Percentiles rank a stretch among this genome's conserved stretches.
Evolutionary conservation across 164 flowering plant genomes (phyloP).

Genomic region (Dillenia suffruticosa): DNA sequence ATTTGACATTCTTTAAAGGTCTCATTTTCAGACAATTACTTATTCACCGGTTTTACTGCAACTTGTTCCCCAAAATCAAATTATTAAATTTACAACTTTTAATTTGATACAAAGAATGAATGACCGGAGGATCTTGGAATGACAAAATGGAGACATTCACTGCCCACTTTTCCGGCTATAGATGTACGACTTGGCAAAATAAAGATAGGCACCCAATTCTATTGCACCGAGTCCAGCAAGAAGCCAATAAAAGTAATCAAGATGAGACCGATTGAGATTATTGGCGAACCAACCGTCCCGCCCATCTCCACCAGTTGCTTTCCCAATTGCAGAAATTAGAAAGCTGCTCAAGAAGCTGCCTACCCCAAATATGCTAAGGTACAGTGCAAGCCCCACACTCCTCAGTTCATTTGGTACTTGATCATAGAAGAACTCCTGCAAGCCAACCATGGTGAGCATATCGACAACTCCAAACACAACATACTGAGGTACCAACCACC

Average conservation of each 20-base stretch:
- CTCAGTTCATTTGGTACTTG: constrained; percentile 17
- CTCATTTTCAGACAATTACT: no score
- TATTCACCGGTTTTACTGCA: no score
- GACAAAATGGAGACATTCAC: constrained; percentile 6
- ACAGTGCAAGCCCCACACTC: constrained; percentile 19
- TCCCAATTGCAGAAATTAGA: constrained; percentile 15
- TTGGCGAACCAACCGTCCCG: constrained; percentile 18
- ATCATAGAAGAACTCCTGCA: constrained; percentile 26
- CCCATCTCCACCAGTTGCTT: constrained; percentile 5
- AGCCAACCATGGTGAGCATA: constrained; percentile 20
- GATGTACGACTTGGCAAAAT: constrained; percentile 15
- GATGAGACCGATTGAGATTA: constrained; percentile 19
- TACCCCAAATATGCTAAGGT: constrained; percentile 19
- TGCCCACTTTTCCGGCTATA: constrained; percentile 6
- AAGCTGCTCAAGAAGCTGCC: constrained; percentile 23
- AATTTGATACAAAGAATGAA: no score
- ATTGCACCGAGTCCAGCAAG: constrained; percentile 16
- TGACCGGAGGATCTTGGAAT: not conserved
- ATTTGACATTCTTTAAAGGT: no score
- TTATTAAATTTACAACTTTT: no score
- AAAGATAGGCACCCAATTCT: constrained; percentile 3
- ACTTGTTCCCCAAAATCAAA: no score
- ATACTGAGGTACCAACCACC: constrained; percentile 25
- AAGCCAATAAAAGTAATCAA: constrained; percentile 24
- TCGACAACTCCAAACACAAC: constrained; percentile 15